Evolutionary conservation across 2,329 filamentous ascomycete species (phyloP).

Genomic region (Verticillium isaacii): DNA sequence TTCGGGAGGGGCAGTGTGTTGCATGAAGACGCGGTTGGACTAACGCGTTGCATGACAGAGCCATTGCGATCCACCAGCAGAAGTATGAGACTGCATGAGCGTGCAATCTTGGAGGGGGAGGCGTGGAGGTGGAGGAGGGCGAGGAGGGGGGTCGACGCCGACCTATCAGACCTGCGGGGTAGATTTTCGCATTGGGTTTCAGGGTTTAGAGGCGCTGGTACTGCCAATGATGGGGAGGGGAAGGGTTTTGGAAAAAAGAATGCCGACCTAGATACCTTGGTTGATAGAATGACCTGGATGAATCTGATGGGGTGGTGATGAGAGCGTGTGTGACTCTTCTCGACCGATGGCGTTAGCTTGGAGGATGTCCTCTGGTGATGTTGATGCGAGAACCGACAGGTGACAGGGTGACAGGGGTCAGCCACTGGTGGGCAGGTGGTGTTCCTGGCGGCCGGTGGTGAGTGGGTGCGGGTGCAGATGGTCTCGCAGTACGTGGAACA

Average conservation of each 20-base stretch:
- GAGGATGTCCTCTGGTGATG: background rate
- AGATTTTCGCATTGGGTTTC: background rate
- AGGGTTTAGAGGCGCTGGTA: slow-evolving; percentile 6
- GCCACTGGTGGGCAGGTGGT: background rate
- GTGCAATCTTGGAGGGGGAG: background rate
- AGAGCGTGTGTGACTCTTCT: background rate
- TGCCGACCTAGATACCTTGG: background rate
- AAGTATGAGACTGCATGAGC: slow-evolving; percentile 57
- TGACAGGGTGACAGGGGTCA: background rate
- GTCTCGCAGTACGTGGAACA: background rate
- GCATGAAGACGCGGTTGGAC: slow-evolving; percentile 1
- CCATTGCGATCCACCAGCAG: slow-evolving; percentile 69
- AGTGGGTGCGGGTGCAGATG: background rate
- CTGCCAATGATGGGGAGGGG: background rate
- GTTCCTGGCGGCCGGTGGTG: background rate
- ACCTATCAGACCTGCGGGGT: slow-evolving; percentile 10
- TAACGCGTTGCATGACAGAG: slow-evolving; percentile 40
- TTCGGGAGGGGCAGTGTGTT: background rate
- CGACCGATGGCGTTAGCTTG: background rate
- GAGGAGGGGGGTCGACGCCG: slow-evolving; percentile 5
- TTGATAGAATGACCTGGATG: background rate
- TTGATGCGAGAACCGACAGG: background rate
- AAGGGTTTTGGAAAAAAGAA: background rate
- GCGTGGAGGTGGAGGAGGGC: background rate
- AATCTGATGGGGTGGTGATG: background rate